Base-by-base conservation (phyloP, 768 basidiomycete genomes). In the Termitomyces sp. region DNA sequence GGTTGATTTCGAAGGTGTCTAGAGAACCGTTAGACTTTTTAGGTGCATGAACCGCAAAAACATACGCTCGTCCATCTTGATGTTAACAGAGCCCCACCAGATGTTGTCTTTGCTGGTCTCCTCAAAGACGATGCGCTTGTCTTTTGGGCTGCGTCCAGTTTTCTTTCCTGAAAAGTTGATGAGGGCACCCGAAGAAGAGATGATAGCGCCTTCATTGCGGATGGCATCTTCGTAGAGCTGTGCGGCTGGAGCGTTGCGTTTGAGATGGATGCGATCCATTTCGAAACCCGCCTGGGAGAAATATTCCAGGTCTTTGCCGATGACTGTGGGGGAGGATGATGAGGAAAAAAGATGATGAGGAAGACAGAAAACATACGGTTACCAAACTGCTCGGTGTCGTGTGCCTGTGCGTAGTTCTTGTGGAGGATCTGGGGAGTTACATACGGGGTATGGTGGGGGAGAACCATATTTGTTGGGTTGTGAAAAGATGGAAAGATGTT, bases 161-260 rank as follows among this genome's bases (percentile, higher is more conserved):
- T 99, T 99, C 82, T 98, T 98, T 30, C 97, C 97, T 10, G 94
- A 97, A 68, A 98, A 99, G 83, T 99, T 99, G 86, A 99, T 99
- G 67, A 99, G 79, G 20, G 97, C 94, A 53, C 97, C 97, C 6
- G 87, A 91, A 32, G 91, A 86, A 55, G 97, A 95, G 76, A 99
- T 90, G 78, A 99, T 92, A 66, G 97, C 97, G 58, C 96, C 96
- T 71, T 99, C 97, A 75, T 98, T 96, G 65, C 93, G 88, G 77
- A 98, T 88, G 66, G 97, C 97, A 66, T 99, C 97, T 70, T 99
- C 97, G 75, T 97, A 97, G 44, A 96, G 88, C 65, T 87, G 82
- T 1, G 95, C 92, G 44, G 88, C 86, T 22, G 93, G 82, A 1
- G 93, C 93, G 63, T 96, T 96, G 74, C 93, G 91, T 76, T 92